A percentile compares a stretch with the other conserved stretches of the same genome.
phyloP scores from a whole-genome alignment of 106 monocot genomes.

The Amphibolis antarctica region DNA sequence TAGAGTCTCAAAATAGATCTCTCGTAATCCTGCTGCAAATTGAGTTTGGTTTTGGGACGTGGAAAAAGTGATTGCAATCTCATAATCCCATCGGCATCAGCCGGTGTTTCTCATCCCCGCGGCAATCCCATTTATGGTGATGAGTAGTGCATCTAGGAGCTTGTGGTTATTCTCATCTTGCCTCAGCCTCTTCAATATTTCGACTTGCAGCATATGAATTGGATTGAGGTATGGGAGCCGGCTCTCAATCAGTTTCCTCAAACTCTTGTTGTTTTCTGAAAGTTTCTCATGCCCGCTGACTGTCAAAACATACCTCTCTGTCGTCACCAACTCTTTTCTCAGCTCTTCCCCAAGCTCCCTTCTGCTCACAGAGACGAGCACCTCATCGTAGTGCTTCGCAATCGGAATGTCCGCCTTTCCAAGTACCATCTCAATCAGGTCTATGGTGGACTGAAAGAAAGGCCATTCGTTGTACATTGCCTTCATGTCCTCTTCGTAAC shows the following conservation, averaged over 20 bases:
- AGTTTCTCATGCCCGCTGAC: constrained; percentile 70
- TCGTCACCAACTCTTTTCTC: constrained; percentile 37
- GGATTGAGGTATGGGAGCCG: constrained; percentile 72
- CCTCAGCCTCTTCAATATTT: constrained; percentile 62
- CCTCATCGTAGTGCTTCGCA: constrained; percentile 63
- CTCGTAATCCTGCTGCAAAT: too few relatives aligned
- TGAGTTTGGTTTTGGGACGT: too few relatives aligned
- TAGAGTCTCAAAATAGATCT: too few relatives aligned
- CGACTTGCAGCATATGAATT: constrained; percentile 83
- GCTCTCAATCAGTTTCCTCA: constrained; percentile 73
- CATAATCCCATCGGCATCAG: too few relatives aligned
- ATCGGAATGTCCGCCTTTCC: constrained; percentile 74
- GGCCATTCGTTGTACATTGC: constrained; percentile 94
- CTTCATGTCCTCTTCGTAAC: constrained; percentile 38
- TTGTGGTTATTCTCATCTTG: constrained; percentile 51
- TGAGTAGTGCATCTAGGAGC: constrained; percentile 70
- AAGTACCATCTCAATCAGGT: constrained; percentile 90
- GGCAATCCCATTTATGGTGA: constrained; percentile 82
- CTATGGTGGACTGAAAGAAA: constrained; percentile 71
- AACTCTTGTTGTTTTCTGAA: constrained; percentile 42
- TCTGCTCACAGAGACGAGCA: constrained; percentile 44
- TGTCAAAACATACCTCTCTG: constrained; percentile 46
- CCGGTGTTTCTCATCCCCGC: constrained; percentile 96
- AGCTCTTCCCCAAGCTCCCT: constrained; percentile 39
- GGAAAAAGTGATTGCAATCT: too few relatives aligned